Evolutionary conservation across 2,329 filamentous ascomycete species (phyloP).

Genomic region (Cercospora sesami): DNA sequence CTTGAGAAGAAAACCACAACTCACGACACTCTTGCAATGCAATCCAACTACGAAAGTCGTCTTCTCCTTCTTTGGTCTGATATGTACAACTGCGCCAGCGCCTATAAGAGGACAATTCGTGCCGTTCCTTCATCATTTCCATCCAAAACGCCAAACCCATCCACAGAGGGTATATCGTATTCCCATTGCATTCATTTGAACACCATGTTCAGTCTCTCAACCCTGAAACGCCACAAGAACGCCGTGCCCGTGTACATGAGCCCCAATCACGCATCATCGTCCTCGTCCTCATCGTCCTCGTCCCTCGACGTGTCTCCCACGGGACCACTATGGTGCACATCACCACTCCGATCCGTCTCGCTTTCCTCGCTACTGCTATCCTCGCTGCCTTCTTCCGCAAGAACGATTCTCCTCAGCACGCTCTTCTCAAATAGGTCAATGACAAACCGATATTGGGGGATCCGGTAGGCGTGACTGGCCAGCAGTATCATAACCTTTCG

Average conservation of each 20-base stretch:
- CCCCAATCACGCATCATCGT: background rate
- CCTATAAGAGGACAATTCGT: background rate
- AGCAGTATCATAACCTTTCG: constrained; percentile 80
- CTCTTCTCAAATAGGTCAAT: constrained; percentile 92
- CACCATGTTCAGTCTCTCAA: background rate
- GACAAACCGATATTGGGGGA: constrained; percentile 84
- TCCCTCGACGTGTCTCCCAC: background rate
- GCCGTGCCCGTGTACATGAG: background rate
- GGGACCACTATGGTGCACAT: background rate
- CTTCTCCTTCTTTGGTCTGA: background rate
- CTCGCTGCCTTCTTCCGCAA: constrained; percentile 63
- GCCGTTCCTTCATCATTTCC: background rate
- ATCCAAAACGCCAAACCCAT: background rate
- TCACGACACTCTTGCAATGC: background rate
- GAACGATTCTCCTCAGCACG: constrained; percentile 79
- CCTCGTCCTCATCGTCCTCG: background rate
- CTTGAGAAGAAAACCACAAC: background rate
- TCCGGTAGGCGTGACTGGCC: constrained; percentile 83
- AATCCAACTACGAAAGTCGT: background rate
- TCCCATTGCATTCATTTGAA: background rate
- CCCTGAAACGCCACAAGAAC: background rate
- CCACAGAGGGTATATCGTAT: background rate
- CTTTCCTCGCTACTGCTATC: constrained; percentile 41
- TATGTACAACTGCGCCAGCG: background rate
- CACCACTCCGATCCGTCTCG: background rate